Conservation (phyloP, 495 filamentous ascomycete species). For the Penicillium canescens region DNA sequence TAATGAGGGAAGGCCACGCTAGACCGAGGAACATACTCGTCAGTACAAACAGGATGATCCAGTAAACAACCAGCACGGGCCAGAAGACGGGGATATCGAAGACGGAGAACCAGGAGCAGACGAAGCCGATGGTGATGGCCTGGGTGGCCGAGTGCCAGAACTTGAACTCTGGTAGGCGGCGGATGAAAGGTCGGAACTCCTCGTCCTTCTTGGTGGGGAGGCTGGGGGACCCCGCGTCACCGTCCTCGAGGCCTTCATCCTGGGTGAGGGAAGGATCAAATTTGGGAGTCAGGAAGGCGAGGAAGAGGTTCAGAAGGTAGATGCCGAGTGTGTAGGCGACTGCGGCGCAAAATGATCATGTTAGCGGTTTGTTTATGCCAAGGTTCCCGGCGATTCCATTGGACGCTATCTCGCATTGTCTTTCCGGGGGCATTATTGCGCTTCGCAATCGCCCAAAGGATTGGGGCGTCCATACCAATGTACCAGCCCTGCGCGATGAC, state of each 20-base stretch:
- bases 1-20: too few species aligned
- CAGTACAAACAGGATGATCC: slow-evolving; percentile 91
- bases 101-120: slow-evolving; percentile 87
- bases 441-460: background rate
- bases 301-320: slow-evolving; percentile 98
- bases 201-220: slow-evolving; percentile 94
- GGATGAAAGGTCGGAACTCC: slow-evolving; percentile 96
- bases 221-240: slow-evolving; percentile 59
- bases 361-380: slow-evolving; percentile 9
- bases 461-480: slow-evolving; percentile 65
- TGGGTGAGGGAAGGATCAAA: slow-evolving; percentile 96
- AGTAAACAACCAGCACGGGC: slow-evolving; percentile 97
- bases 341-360: slow-evolving; percentile 32
- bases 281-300: slow-evolving; percentile 97
- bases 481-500: slow-evolving; percentile 96
- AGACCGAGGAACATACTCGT: slow-evolving; percentile 70
- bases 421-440: background rate
- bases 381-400: background rate
- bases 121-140: slow-evolving; percentile 79
- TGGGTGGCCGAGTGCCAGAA: slow-evolving; percentile 97
- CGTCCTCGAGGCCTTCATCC: slow-evolving; percentile 95
- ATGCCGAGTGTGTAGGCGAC: slow-evolving; percentile 98
- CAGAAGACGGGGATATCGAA: slow-evolving; percentile 99
- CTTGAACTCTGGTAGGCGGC: slow-evolving; percentile 97
- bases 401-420: background rate